phyloP scores from a whole-genome alignment of 495 filamentous ascomycete species.

The Penicillium riverlandense region DNA sequence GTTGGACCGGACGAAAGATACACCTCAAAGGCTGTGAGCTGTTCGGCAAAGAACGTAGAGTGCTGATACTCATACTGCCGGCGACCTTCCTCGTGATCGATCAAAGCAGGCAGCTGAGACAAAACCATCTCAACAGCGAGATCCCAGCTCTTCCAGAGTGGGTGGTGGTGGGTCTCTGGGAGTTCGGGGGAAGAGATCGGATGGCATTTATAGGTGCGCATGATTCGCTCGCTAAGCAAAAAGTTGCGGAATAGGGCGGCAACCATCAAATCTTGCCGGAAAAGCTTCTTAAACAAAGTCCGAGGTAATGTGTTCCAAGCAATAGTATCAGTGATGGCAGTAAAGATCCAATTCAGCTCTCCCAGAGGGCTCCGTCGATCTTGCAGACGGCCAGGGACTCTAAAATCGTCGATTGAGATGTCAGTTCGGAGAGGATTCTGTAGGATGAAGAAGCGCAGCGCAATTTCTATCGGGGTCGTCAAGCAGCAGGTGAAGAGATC shows the following conservation, averaged over 20 bases:
- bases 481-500: slow-evolving; percentile 96
- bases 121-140: slow-evolving; percentile 93
- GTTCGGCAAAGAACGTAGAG: slow-evolving; percentile 93
- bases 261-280: slow-evolving; percentile 98
- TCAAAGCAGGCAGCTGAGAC: slow-evolving; percentile 73
- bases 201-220: slow-evolving; percentile 91
- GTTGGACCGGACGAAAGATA: slow-evolving; percentile 87
- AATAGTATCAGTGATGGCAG: slow-evolving; percentile 97
- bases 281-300: slow-evolving; percentile 89
- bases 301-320: slow-evolving; percentile 92
- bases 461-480: slow-evolving; percentile 95
- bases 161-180: slow-evolving; percentile 86
- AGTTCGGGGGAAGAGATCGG: slow-evolving; percentile 84
- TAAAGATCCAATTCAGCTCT: slow-evolving; percentile 99
- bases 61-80: slow-evolving; percentile 85
- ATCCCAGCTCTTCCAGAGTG: slow-evolving; percentile 97
- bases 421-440: slow-evolving; percentile 79
- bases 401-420: slow-evolving; percentile 71
- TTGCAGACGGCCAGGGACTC: slow-evolving; percentile 72
- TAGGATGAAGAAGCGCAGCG: slow-evolving; percentile 86
- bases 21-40: slow-evolving; percentile 94
- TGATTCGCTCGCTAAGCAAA: slow-evolving; percentile 86
- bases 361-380: slow-evolving; percentile 93
- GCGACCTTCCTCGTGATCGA: slow-evolving; percentile 69
- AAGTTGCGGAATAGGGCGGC: slow-evolving; percentile 96